A percentile compares a stretch with the other conserved stretches of the same genome.
phyloP scores from a whole-genome alignment of 305 asterid genomes.

The Fraxinus albicans region DNA sequence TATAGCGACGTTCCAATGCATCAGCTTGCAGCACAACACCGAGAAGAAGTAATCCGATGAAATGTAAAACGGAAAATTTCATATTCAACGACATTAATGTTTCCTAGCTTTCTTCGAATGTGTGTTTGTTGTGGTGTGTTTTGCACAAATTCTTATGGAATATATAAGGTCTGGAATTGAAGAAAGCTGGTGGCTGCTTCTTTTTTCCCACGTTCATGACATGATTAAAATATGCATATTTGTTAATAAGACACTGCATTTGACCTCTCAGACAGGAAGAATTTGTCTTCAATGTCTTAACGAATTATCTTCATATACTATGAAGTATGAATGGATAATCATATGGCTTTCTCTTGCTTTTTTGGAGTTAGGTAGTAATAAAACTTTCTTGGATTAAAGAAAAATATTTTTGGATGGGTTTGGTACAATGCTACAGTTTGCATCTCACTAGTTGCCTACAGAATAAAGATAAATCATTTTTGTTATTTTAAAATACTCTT shows the following conservation, averaged over 20 bases:
- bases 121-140: not conserved
- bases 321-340: not conserved
- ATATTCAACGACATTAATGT: not conserved
- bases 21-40: constrained; percentile 6
- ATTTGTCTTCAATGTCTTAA: not conserved
- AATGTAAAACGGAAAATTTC: constrained; percentile 16
- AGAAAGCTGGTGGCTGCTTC: not conserved
- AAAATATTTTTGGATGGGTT: not conserved
- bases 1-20: constrained; percentile 20
- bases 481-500: not conserved
- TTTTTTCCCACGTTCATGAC: not conserved
- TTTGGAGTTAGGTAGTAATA: not conserved
- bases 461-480: not conserved
- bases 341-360: not conserved
- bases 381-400: not conserved
- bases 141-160: not conserved
- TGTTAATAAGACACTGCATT: not conserved
- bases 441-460: not conserved
- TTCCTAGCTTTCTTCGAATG: not conserved
- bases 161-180: not conserved
- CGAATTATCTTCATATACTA: not conserved
- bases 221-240: not conserved
- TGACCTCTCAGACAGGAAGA: not conserved
- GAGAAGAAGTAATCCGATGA: constrained; percentile 13
- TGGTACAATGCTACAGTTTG: not conserved